These are phyloP conservation scores for Sporothrix humicola DNA, from an alignment of 2,329 filamentous ascomycete species.

Conservation along the genomic window DNA sequence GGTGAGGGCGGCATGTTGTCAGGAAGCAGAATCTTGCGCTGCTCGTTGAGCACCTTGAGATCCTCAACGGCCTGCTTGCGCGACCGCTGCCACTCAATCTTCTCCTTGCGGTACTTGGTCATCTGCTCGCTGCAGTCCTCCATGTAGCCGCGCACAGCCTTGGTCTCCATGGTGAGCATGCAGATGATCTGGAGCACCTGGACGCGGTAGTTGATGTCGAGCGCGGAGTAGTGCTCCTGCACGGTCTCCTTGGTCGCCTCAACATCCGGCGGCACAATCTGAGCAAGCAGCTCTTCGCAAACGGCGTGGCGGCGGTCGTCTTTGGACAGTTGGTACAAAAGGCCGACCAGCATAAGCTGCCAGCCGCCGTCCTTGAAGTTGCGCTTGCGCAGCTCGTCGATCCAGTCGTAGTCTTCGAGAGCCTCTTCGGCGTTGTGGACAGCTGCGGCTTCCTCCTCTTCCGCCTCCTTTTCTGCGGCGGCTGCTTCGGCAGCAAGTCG, in stretches of 20 bases:
- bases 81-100: constrained; percentile 87
- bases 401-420: constrained; percentile 77
- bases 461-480: constrained; percentile 58
- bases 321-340: constrained; percentile 83
- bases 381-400: constrained; percentile 79
- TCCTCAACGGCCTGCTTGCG: constrained; percentile 72
- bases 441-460: constrained; percentile 55
- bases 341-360: constrained; percentile 86
- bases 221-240: constrained; percentile 69
- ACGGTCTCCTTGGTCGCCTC: constrained; percentile 79
- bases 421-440: constrained; percentile 77
- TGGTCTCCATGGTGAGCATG: constrained; percentile 84
- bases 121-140: constrained; percentile 92
- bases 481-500: constrained; percentile 66
- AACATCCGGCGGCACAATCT: constrained; percentile 78
- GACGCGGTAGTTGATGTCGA: constrained; percentile 84
- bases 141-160: constrained; percentile 84
- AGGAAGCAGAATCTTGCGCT: constrained; percentile 73
- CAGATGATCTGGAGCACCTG: constrained; percentile 83
- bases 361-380: constrained; percentile 89
- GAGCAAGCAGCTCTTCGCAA: constrained; percentile 79
- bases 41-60: constrained; percentile 71
- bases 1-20: constrained; percentile 73
- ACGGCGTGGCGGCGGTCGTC: constrained; percentile 69
- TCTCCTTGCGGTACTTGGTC: constrained; percentile 93